Evolutionary conservation across 495 filamentous ascomycete species (phyloP).

Genomic region (Lophiostoma macrostomum): DNA sequence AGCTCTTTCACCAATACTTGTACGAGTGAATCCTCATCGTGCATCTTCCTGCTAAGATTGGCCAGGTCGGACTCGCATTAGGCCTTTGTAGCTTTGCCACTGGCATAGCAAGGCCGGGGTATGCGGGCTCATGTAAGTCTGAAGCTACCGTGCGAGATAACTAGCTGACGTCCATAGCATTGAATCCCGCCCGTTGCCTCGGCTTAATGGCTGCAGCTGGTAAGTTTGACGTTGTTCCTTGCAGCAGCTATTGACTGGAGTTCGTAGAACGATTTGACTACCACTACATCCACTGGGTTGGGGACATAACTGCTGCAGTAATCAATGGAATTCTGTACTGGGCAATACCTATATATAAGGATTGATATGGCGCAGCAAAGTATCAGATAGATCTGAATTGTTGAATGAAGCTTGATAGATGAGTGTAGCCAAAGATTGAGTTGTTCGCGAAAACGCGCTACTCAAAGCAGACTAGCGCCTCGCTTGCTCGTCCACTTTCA

Average conservation of each 20-base stretch:
- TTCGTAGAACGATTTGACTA: constrained; percentile 11
- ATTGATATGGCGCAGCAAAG: constrained; percentile 1
- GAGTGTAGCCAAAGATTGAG: too few relatives aligned
- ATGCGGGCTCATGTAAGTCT: constrained; percentile 41
- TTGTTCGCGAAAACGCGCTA: not conserved
- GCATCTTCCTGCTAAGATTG: not conserved
- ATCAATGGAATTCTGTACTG: constrained; percentile 27
- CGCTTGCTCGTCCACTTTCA: not conserved
- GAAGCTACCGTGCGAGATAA: not conserved
- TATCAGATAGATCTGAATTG: too few relatives aligned
- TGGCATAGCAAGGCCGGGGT: constrained; percentile 47
- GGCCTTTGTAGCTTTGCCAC: constrained; percentile 48
- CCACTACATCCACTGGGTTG: constrained; percentile 32
- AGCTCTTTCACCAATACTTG: constrained; percentile 49
- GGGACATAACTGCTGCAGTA: constrained; percentile 22
- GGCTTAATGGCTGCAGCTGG: constrained; percentile 28
- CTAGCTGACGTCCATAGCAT: constrained; percentile 4
- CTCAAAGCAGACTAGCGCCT: not conserved
- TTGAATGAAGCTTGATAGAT: too few relatives aligned
- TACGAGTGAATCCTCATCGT: not conserved
- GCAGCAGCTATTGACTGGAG: not conserved
- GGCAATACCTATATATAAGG: constrained; percentile 29
- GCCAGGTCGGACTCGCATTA: constrained; percentile 48
- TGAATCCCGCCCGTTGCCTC: constrained; percentile 31
- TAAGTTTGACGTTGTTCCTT: not conserved